These are phyloP conservation scores for Candida suzukii DNA, from an alignment of 805 yeast species.

Conservation along the genomic window DNA sequence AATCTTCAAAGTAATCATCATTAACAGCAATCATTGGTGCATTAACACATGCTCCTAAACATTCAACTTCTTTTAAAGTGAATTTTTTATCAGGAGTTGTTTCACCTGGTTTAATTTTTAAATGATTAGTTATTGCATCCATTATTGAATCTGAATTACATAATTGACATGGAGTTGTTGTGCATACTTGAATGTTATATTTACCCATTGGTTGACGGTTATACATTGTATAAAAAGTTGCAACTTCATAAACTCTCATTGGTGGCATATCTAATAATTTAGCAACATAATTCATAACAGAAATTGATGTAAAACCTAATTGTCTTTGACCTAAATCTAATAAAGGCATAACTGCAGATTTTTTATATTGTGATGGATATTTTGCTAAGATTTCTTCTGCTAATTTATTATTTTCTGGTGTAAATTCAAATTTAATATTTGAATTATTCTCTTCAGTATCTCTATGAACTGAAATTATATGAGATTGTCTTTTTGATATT, in stretches of 20 bases:
- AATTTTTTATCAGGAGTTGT: conserved; percentile 70
- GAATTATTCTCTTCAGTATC: conserved; percentile 63
- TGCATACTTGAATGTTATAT: conserved; percentile 76
- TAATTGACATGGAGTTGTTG: conserved; percentile 85
- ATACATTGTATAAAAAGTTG: conserved; percentile 89
- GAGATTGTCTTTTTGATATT: conserved; percentile 15
- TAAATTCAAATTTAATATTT: conserved; percentile 65
- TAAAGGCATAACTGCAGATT: conserved; percentile 84
- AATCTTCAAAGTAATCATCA: conserved; percentile 79
- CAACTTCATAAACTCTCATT: conserved; percentile 90
- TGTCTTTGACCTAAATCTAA: conserved; percentile 85
- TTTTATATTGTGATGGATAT: conserved; percentile 82
- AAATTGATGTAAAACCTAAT: conserved; percentile 75
- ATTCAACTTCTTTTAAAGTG: conserved; percentile 83
- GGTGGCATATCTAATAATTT: conserved; percentile 82
- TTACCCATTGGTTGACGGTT: conserved; percentile 83
- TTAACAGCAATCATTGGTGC: conserved; percentile 85
- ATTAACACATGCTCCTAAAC: conserved; percentile 88
- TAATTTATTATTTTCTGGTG: conserved; percentile 51
- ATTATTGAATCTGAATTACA: conserved; percentile 78
- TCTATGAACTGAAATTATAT: conserved; percentile 56
- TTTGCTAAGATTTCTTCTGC: conserved; percentile 72
- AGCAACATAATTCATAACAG: conserved; percentile 88
- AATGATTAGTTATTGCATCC: conserved; percentile 54
- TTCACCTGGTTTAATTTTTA: conserved; percentile 67